phyloP scores from a whole-genome alignment of 371 early-diverging fungal genomes.

The Rhizomucor miehei region DNA sequence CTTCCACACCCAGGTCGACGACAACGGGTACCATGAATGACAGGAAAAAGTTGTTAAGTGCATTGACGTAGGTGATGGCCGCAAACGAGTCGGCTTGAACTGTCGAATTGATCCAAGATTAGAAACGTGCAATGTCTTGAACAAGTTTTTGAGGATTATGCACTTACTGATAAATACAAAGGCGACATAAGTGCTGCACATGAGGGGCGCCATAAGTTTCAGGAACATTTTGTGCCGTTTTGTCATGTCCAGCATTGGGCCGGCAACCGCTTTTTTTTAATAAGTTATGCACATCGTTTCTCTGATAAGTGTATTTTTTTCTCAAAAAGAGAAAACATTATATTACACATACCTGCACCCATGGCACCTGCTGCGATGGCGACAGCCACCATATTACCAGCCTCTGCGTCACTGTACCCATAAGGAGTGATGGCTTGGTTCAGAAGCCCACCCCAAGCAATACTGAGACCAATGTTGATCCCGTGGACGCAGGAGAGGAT shows the following conservation, averaged over 20 bases:
- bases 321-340: too few relatives aligned
- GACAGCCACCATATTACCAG: slow-evolving; percentile 58
- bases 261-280: slow-evolving; percentile 29
- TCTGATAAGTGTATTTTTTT: too few relatives aligned
- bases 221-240: slow-evolving; percentile 48
- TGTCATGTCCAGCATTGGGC: slow-evolving; percentile 52
- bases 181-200: slow-evolving; percentile 48
- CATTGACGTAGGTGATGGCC: slow-evolving; percentile 33
- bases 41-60: slow-evolving; percentile 34
- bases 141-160: too few relatives aligned
- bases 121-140: too few relatives aligned
- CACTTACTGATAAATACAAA: slow-evolving; percentile 47
- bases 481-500: slow-evolving; percentile 55
- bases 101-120: too few relatives aligned
- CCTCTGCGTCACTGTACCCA: slow-evolving; percentile 58
- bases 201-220: slow-evolving; percentile 49
- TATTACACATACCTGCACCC: slow-evolving; percentile 37
- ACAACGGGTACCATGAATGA: slow-evolving; percentile 41
- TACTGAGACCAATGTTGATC: slow-evolving; percentile 61
- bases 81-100: slow-evolving; percentile 39
- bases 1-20: slow-evolving; percentile 42
- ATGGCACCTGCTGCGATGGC: slow-evolving; percentile 54
- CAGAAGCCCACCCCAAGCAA: slow-evolving; percentile 60
- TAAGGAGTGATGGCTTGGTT: slow-evolving; percentile 61
- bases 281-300: not conserved